Conservation (phyloP, 352 stramenopile species). For the Globisporangium iwayamae region DNA sequence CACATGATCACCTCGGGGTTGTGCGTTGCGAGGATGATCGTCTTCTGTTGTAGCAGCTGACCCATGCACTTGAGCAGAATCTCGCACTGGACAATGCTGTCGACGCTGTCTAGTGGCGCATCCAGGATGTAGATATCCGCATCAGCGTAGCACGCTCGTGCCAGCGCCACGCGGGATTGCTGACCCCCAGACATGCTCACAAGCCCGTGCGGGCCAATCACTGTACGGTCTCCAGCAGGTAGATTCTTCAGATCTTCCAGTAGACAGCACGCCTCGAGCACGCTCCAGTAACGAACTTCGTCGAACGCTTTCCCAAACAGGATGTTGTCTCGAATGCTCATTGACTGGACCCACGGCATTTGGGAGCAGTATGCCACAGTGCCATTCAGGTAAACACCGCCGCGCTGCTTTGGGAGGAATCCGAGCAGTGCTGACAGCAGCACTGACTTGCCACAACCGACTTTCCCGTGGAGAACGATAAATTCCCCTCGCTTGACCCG, state of each 20-base stretch:
- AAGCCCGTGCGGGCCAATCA: conserved; percentile 38
- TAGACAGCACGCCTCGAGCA: conserved; percentile 58
- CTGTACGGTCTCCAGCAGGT: conserved; percentile 53
- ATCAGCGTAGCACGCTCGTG: conserved; percentile 51
- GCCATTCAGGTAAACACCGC: conserved; percentile 33
- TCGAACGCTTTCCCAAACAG: conserved; percentile 90
- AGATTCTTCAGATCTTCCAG: conserved; percentile 39
- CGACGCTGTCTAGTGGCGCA: conserved; percentile 48
- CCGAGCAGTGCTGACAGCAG: conserved; percentile 50
- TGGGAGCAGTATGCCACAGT: conserved; percentile 86
- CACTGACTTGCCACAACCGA: conserved; percentile 63
- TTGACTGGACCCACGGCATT: conserved; percentile 95
- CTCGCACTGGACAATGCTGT: conserved; percentile 55
- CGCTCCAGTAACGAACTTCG: conserved; percentile 52
- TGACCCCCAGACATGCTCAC: conserved; percentile 57
- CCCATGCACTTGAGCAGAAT: conserved; percentile 58
- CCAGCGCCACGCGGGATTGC: conserved; percentile 53
- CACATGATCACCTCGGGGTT: conserved; percentile 48
- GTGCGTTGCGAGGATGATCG: conserved; percentile 49
- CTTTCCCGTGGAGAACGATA: conserved; percentile 53
- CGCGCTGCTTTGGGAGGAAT: conserved; percentile 37
- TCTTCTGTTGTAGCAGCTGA: conserved; percentile 47
- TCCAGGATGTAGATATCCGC: conserved; percentile 53
- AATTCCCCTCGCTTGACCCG: conserved; percentile 41
- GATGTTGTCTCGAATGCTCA: conserved; percentile 96